Percentiles rank a stretch among this genome's conserved stretches.
Conservation (phyloP, 169 alveolate species). For the Plasmodium reichenowi region DNA sequence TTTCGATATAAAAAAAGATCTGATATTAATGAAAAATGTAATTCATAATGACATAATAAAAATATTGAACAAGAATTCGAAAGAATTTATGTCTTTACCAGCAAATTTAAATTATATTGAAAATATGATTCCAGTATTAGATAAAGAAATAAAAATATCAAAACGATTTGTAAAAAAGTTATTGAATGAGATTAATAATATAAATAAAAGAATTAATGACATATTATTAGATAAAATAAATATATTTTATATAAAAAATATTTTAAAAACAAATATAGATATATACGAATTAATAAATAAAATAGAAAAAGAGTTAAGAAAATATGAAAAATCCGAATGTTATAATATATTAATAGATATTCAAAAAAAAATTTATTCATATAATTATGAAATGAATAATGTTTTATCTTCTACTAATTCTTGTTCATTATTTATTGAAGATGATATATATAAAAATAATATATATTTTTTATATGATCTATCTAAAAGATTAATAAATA, state of each 20-base stretch:
- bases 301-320: slow-evolving; percentile 45
- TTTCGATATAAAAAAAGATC: slow-evolving; percentile 38
- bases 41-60: slow-evolving; percentile 67
- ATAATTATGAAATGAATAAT: slow-evolving; percentile 8
- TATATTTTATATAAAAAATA: slow-evolving; percentile 35
- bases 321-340: slow-evolving; percentile 38
- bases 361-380: slow-evolving; percentile 2
- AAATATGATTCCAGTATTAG: slow-evolving; percentile 49
- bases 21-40: slow-evolving; percentile 42
- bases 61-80: slow-evolving; percentile 41
- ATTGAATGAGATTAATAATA: slow-evolving; percentile 20
- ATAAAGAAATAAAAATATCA: slow-evolving; percentile 40
- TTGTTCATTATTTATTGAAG: not conserved
- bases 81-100: slow-evolving; percentile 72
- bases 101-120: slow-evolving; percentile 61
- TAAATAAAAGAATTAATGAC: slow-evolving; percentile 19
- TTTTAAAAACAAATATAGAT: slow-evolving; percentile 35
- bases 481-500: slow-evolving; percentile 23
- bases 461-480: slow-evolving; percentile 31
- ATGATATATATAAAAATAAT: slow-evolving; percentile 23
- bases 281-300: slow-evolving; percentile 70
- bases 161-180: slow-evolving; percentile 28
- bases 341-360: slow-evolving; percentile 46
- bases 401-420: not conserved
- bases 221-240: slow-evolving; percentile 54